Evolutionary conservation across 805 yeast species (phyloP).

Genomic region (Wickerhamiella lipophila): DNA sequence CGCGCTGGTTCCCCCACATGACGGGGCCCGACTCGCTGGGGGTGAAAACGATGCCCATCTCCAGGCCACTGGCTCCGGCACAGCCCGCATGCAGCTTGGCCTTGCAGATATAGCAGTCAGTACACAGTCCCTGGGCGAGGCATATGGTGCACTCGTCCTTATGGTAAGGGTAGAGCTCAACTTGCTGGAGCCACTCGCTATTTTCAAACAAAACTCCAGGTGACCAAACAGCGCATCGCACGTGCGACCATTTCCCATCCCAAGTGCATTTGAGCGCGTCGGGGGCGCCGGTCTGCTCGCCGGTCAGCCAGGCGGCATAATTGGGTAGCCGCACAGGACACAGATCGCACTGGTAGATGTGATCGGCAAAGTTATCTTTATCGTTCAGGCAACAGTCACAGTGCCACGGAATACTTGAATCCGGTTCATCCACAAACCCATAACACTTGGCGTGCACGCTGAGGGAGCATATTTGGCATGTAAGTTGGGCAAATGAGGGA

Average conservation of each 20-base stretch:
- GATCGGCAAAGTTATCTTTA: constrained; percentile 43
- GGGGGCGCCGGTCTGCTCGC: constrained; percentile 34
- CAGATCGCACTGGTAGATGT: constrained; percentile 50
- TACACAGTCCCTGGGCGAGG: constrained; percentile 41
- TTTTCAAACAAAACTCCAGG: constrained; percentile 36
- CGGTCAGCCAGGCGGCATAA: constrained; percentile 35
- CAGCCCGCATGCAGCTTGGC: constrained; percentile 42
- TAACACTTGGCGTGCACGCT: constrained; percentile 60
- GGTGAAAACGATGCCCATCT: constrained; percentile 40
- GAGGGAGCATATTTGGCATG: constrained; percentile 56
- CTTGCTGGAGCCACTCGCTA: constrained; percentile 35
- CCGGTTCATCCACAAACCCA: constrained; percentile 33
- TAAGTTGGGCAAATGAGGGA: constrained; percentile 32
- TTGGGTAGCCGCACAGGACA: constrained; percentile 46
- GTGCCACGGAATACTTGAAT: constrained; percentile 40
- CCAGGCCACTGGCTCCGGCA: constrained; percentile 37
- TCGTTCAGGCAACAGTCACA: constrained; percentile 74
- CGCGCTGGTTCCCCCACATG: constrained; percentile 14
- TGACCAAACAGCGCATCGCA: constrained; percentile 52
- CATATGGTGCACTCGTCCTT: constrained; percentile 32
- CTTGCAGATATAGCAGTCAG: constrained; percentile 37
- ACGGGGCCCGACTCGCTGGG: constrained; percentile 19
- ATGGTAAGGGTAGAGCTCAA: constrained; percentile 31
- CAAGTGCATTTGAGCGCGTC: constrained; percentile 60
- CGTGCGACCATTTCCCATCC: constrained; percentile 66